These are phyloP conservation scores for Pseudogymnoascus sp. DNA, from an alignment of 2,329 filamentous ascomycete genomes.

Conservation along the genomic window DNA sequence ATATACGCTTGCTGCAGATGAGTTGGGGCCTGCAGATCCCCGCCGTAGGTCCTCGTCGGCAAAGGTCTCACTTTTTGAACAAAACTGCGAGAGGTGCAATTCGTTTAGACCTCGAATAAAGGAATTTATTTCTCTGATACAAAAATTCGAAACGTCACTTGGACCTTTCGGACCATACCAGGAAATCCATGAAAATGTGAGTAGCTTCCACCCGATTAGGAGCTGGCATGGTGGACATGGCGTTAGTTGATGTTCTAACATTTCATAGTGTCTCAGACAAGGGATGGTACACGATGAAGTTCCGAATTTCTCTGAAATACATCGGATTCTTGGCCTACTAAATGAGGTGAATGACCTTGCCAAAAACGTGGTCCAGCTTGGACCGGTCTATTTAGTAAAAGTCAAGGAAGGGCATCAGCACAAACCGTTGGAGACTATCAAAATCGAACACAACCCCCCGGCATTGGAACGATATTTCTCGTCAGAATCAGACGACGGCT, in stretches of 20 bases:
- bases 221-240: background rate
- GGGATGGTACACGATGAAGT: background rate
- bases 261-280: background rate
- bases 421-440: background rate
- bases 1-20: background rate
- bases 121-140: background rate
- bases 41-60: background rate
- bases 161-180: background rate
- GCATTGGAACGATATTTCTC: background rate
- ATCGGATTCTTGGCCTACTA: constrained; percentile 23
- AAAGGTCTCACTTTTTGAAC: constrained; percentile 3
- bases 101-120: background rate
- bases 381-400: constrained; percentile 11
- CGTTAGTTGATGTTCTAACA: background rate
- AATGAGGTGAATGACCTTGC: constrained; percentile 24
- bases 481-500: background rate
- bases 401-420: background rate
- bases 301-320: constrained; percentile 5
- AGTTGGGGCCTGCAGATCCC: background rate
- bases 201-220: background rate
- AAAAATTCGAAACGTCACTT: background rate
- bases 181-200: constrained; percentile 3
- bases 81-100: background rate
- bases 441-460: background rate
- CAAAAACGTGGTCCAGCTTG: constrained; percentile 22